A percentile compares a stretch with the other conserved stretches of the same genome.
These are phyloP conservation scores for Ricinus communis DNA, from an alignment of 345 rosid species.

Conservation along the genomic window DNA sequence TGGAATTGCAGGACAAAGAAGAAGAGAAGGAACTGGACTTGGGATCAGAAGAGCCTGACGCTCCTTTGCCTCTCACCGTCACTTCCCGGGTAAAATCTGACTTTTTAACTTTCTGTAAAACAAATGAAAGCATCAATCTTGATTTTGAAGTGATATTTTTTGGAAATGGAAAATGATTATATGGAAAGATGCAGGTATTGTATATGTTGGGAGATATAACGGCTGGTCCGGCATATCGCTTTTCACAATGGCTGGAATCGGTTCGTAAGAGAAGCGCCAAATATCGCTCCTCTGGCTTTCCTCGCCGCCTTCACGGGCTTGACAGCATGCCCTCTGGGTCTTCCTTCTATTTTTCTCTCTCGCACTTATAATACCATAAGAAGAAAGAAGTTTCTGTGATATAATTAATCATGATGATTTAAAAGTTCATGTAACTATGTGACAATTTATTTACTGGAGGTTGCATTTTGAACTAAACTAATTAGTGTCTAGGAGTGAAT, in stretches of 20 bases:
- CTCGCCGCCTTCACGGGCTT: constrained; percentile 56
- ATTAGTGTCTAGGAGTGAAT: too few species aligned
- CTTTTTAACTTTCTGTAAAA: constrained; percentile 7
- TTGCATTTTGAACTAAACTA: not conserved
- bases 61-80: constrained; percentile 80
- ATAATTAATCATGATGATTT: not conserved
- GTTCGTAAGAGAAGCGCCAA: constrained; percentile 92
- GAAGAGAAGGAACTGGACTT: constrained; percentile 54
- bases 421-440: not conserved
- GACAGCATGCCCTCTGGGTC: constrained; percentile 50
- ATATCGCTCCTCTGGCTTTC: constrained; percentile 83
- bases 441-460: not conserved
- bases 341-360: not conserved
- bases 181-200: constrained; percentile 61
- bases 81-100: constrained; percentile 76
- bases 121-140: not conserved
- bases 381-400: not conserved
- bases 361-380: not conserved
- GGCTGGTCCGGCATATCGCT: constrained; percentile 75
- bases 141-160: too few species aligned
- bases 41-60: constrained; percentile 61
- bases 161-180: not conserved
- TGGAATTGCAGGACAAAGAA: constrained; percentile 55
- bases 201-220: constrained; percentile 98
- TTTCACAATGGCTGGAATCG: constrained; percentile 93